A percentile compares a stretch with the other conserved stretches of the same genome.
Evolutionary conservation across 2,329 filamentous ascomycete genomes (phyloP).

Genomic region (Zalaria sp.): DNA sequence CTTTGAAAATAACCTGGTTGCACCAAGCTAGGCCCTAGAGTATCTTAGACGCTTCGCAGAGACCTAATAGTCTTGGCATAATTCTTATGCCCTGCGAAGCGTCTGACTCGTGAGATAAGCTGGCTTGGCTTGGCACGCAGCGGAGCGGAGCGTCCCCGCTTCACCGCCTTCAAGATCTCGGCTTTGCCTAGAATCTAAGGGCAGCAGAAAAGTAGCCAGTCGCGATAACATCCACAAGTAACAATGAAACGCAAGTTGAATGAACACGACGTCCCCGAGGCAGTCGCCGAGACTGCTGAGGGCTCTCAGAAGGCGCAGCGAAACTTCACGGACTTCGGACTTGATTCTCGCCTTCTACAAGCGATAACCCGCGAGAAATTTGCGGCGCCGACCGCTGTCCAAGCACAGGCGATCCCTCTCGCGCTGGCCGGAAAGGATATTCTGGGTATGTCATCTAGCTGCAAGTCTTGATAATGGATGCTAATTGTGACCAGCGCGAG

Average conservation of each 20-base stretch:
- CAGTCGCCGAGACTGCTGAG: conserved; percentile 7
- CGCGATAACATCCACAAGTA: background rate
- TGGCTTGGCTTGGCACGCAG: too few relatives aligned
- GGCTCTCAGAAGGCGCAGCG: conserved; percentile 5
- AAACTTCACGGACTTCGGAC: conserved; percentile 61
- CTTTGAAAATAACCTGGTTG: too few relatives aligned
- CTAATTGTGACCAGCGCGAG: conserved; percentile 48
- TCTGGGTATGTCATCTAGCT: conserved; percentile 33
- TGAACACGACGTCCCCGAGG: conserved; percentile 30
- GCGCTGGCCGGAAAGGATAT: conserved; percentile 81
- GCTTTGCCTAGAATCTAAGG: too few relatives aligned
- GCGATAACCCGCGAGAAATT: conserved; percentile 76
- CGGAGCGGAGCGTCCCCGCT: too few relatives aligned
- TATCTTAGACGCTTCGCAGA: too few relatives aligned
- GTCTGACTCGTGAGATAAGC: too few relatives aligned
- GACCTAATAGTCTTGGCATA: too few relatives aligned
- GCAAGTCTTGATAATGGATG: background rate
- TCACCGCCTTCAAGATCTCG: too few relatives aligned
- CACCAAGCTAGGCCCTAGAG: too few relatives aligned
- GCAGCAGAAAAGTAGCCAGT: too few relatives aligned
- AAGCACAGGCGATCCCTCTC: conserved; percentile 74
- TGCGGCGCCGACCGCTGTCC: conserved; percentile 74
- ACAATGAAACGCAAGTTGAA: conserved; percentile 36
- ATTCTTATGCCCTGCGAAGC: too few relatives aligned
- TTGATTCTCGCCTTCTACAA: conserved; percentile 77